These are phyloP conservation scores for Apiospora kogelbergensis DNA, from an alignment of 2,329 filamentous ascomycete species.

Conservation along the genomic window DNA sequence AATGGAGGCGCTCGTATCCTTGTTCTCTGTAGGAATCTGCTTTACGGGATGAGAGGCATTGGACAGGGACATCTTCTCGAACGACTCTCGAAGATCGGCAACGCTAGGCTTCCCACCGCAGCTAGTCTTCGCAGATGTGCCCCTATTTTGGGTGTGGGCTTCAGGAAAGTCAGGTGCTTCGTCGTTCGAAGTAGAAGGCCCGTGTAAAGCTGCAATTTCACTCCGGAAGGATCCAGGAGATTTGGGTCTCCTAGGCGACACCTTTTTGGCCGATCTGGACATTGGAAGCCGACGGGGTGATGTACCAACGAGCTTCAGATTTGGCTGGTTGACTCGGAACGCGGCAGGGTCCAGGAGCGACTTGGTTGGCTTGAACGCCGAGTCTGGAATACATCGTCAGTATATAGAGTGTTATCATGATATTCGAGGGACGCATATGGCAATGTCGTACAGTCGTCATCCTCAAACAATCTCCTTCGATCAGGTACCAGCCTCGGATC, in stretches of 20 bases:
- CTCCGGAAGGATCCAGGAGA: constrained; percentile 2
- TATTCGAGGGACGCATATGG: constrained; percentile 12
- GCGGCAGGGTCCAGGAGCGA: constrained; percentile 11
- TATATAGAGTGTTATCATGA: not conserved
- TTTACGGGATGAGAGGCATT: not conserved
- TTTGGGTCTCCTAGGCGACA: not conserved
- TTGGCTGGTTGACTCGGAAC: constrained; percentile 7
- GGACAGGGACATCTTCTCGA: constrained; percentile 25
- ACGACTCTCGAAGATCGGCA: constrained; percentile 34
- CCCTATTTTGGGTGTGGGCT: not conserved
- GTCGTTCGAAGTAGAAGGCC: constrained; percentile 7
- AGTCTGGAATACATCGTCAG: constrained; percentile 14
- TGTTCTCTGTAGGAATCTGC: not conserved
- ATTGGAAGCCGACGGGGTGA: constrained; percentile 14
- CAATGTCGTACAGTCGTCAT: constrained; percentile 21
- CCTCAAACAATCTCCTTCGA: constrained; percentile 33
- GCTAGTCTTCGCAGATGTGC: constrained; percentile 5
- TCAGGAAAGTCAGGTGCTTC: not conserved
- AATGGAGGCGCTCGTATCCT: too few relatives aligned
- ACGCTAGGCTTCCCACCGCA: constrained; percentile 29
- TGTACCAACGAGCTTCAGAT: not conserved
- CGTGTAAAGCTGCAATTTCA: not conserved
- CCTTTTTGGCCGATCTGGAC: constrained; percentile 14
- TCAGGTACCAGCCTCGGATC: constrained; percentile 29
- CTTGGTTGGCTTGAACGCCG: constrained; percentile 14